Evolutionary conservation across 2,329 filamentous ascomycete species (phyloP).

Genomic region (Aspergillus flavus): DNA sequence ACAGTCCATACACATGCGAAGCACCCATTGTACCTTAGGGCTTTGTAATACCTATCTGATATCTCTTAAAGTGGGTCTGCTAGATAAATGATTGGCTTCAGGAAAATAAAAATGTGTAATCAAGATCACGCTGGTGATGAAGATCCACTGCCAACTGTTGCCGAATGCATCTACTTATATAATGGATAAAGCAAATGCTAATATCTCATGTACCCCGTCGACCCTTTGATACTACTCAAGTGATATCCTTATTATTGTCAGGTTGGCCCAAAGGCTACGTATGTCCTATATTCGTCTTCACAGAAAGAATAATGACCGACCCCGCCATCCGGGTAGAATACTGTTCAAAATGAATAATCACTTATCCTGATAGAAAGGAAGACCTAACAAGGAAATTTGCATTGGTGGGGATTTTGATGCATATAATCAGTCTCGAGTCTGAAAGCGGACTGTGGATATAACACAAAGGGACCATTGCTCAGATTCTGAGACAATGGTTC

Average conservation of each 20-base stretch:
- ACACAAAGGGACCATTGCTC: neutral
- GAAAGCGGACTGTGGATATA: neutral
- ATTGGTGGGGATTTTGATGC: neutral
- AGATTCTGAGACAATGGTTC: neutral
- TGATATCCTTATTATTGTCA: neutral
- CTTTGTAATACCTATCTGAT: neutral
- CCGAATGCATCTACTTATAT: neutral
- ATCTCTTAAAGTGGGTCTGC: neutral
- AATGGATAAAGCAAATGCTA: neutral
- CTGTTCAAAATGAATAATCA: neutral
- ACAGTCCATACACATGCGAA: fast-evolving
- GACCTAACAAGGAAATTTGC: neutral
- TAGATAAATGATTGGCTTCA: neutral
- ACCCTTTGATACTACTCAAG: fast-evolving
- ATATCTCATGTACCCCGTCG: neutral
- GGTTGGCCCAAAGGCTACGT: too few relatives aligned
- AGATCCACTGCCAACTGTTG: neutral
- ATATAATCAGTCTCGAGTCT: neutral
- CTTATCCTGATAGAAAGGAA: neutral
- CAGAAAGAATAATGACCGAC: neutral
- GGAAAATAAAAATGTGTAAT: neutral
- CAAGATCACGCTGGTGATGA: neutral
- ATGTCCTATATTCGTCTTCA: neutral
- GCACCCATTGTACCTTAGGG: neutral
- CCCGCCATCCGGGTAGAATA: neutral